Percentiles rank a stretch among this genome's conserved stretches.
phyloP scores from a whole-genome alignment of 202 grass and related monocot genomes.

The Eragrostis tef region DNA sequence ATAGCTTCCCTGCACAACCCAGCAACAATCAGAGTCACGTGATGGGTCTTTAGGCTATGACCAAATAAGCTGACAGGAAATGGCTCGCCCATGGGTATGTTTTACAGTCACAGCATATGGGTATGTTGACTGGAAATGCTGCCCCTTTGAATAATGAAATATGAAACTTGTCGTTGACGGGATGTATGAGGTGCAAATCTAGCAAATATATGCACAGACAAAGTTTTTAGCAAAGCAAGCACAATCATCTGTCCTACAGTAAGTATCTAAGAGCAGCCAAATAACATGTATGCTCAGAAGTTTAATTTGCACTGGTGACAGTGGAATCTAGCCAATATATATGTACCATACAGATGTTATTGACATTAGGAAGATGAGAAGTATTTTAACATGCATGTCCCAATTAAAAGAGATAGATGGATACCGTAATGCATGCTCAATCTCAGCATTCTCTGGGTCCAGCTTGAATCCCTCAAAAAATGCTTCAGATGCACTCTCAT shows the following conservation, averaged over 20 bases:
- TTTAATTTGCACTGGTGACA: neutral
- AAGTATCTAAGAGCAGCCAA: neutral
- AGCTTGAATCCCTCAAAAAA: constrained; percentile 1
- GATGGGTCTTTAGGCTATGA: neutral
- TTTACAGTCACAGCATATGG: neutral
- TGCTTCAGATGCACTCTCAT: neutral
- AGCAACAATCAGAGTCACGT: neutral
- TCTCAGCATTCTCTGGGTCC: neutral
- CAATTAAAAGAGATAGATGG: neutral
- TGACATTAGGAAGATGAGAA: neutral
- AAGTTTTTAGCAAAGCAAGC: neutral
- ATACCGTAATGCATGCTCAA: constrained; percentile 7
- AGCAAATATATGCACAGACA: neutral
- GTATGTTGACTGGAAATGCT: no score
- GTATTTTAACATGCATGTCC: neutral
- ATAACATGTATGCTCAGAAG: no score
- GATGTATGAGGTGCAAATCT: neutral
- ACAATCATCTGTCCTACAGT: neutral
- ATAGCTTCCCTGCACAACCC: constrained; percentile 1
- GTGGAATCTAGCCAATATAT: neutral
- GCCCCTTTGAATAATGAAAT: no score
- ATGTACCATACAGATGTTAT: neutral
- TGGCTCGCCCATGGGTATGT: neutral
- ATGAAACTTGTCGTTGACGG: no score
- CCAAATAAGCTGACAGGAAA: neutral